phyloP scores from a whole-genome alignment of 108 stramenopile genomes.

The Epipyxis sp. region DNA sequence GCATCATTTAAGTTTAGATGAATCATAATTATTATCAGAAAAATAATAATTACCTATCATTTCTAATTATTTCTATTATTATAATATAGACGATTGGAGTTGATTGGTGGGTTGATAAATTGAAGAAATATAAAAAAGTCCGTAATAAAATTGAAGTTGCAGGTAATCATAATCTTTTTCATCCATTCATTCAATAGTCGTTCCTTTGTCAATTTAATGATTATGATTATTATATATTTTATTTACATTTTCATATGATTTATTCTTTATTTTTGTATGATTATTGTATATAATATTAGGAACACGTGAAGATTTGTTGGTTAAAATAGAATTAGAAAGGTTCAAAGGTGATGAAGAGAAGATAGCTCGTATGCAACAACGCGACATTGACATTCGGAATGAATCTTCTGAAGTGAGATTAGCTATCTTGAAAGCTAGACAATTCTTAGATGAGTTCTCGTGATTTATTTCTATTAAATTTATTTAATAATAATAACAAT shows the following conservation, averaged over 20 bases:
- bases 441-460: neutral
- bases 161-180: too few species aligned
- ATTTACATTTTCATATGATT: too few species aligned
- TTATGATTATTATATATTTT: too few species aligned
- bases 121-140: slow-evolving; percentile 13
- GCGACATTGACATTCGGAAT: neutral
- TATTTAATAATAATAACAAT: neutral
- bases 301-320: slow-evolving; percentile 14
- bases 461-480: neutral
- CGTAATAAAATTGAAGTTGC: neutral
- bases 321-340: neutral
- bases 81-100: slow-evolving; percentile 12
- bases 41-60: too few species aligned
- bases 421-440: neutral
- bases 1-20: too few species aligned
- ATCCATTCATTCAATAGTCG: too few species aligned
- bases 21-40: too few species aligned
- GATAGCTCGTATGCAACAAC: neutral
- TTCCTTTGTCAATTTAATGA: too few species aligned
- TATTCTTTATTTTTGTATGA: too few species aligned
- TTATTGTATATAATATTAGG: too few species aligned
- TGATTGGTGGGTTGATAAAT: slow-evolving; percentile 26
- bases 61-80: too few species aligned
- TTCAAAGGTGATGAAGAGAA: slow-evolving; percentile 4
- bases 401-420: neutral